Percentiles rank a stretch among this genome's conserved stretches.
These are phyloP conservation scores for Clitoria ternatea DNA, from an alignment of 306 rosid species.

Conservation along the genomic window DNA sequence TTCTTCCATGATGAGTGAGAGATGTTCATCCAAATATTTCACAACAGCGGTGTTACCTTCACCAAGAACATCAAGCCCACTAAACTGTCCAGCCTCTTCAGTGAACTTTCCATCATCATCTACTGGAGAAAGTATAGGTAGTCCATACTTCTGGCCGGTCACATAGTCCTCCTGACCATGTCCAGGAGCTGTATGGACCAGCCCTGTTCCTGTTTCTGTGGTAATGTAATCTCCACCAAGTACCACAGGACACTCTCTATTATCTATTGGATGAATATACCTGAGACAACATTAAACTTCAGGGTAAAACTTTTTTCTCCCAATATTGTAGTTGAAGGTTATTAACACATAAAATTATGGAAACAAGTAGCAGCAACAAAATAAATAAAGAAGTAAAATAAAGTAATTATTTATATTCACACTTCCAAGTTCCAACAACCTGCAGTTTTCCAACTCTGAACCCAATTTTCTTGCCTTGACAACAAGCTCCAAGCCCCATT, in stretches of 20 bases:
- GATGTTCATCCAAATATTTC: conserved; percentile 73
- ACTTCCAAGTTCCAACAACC: conserved; percentile 44
- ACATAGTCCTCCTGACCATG: conserved; percentile 98
- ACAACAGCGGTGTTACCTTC: conserved; percentile 85
- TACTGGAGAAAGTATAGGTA: conserved; percentile 83
- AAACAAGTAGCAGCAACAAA: conserved; percentile 7
- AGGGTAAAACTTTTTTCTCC: neutral
- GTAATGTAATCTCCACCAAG: conserved; percentile 96
- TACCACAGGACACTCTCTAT: conserved; percentile 76
- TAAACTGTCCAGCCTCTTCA: conserved; percentile 91
- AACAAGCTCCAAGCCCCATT: conserved; percentile 77
- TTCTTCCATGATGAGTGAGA: conserved; percentile 86
- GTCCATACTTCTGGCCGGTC: conserved; percentile 90
- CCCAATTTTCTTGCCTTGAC: conserved; percentile 62
- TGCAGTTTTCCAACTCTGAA: conserved; percentile 88
- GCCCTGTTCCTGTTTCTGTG: conserved; percentile 93
- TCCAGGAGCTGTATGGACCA: conserved; percentile 99
- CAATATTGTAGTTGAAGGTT: neutral
- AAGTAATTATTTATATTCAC: conserved; percentile 12
- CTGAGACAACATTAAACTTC: conserved; percentile 40
- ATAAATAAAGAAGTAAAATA: neutral
- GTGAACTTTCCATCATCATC: conserved; percentile 88
- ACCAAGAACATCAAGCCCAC: conserved; percentile 92
- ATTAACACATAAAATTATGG: conserved; percentile 8
- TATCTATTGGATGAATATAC: conserved; percentile 73